These are phyloP conservation scores for Cutaneotrichosporon dermatis DNA, from an alignment of 1,284 basidiomycete species.

Conservation along the genomic window DNA sequence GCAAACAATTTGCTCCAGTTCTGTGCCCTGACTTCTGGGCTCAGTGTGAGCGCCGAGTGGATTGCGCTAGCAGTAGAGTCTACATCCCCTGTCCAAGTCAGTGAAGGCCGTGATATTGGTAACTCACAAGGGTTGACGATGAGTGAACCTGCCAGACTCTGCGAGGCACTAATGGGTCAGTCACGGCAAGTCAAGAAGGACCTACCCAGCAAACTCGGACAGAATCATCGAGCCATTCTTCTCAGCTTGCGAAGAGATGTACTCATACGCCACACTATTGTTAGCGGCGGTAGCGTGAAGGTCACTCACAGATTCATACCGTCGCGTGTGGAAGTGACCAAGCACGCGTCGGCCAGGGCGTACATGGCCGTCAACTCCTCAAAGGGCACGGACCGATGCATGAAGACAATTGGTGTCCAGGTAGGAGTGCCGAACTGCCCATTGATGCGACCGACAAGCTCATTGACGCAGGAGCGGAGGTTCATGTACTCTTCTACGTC, in stretches of 20 bases:
- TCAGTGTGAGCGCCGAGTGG: constrained; percentile 88
- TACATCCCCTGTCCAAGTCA: constrained; percentile 58
- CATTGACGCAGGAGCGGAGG: constrained; percentile 90
- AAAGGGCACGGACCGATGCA: constrained; percentile 90
- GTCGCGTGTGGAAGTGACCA: constrained; percentile 91
- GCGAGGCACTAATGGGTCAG: constrained; percentile 60
- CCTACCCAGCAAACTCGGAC: constrained; percentile 85
- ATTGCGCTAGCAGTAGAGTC: constrained; percentile 96
- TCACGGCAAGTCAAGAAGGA: not conserved
- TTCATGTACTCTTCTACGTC: constrained; percentile 99
- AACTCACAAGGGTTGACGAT: constrained; percentile 83
- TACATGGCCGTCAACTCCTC: constrained; percentile 96
- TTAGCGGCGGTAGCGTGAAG: not conserved
- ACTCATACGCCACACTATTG: constrained; percentile 92
- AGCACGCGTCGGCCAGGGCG: constrained; percentile 90
- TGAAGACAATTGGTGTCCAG: constrained; percentile 98
- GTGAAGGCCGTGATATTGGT: not conserved
- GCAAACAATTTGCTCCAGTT: constrained; percentile 95
- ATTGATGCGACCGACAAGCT: constrained; percentile 96
- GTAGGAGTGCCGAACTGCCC: constrained; percentile 97
- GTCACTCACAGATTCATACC: constrained; percentile 79
- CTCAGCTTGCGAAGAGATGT: constrained; percentile 90
- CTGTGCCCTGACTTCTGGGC: constrained; percentile 68
- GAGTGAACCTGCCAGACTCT: constrained; percentile 85
- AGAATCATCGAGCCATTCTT: constrained; percentile 95